phyloP scores from a whole-genome alignment of 2,329 filamentous ascomycete species.

The Nemania sp. region DNA sequence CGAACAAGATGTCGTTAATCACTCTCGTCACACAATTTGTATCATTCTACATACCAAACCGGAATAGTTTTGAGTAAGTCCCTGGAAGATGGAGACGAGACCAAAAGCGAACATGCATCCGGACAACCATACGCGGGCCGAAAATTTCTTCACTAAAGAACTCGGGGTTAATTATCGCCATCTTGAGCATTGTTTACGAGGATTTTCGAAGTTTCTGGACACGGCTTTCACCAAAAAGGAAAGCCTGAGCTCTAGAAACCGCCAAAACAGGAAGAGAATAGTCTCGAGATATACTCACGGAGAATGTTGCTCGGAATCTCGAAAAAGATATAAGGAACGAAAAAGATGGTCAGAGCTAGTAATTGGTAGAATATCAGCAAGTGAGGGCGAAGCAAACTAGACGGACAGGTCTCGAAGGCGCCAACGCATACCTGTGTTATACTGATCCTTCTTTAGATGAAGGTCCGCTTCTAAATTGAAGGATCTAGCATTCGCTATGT shows the following conservation, averaged over 20 bases:
- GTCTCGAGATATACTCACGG: too few species aligned
- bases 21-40: not conserved
- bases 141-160: slow-evolving; percentile 72
- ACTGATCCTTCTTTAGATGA: slow-evolving; percentile 67
- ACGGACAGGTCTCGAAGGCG: not conserved
- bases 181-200: too few species aligned
- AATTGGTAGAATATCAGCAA: slow-evolving; percentile 38
- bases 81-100: slow-evolving; percentile 79
- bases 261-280: too few species aligned
- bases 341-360: slow-evolving; percentile 78
- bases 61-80: slow-evolving; percentile 80
- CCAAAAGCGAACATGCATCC: slow-evolving; percentile 89
- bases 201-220: too few species aligned
- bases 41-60: slow-evolving; percentile 63
- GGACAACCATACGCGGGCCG: slow-evolving; percentile 67
- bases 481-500: slow-evolving; percentile 81
- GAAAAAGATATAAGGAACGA: slow-evolving; percentile 79
- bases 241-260: too few species aligned
- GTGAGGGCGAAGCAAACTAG: slow-evolving; percentile 9
- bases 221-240: too few species aligned
- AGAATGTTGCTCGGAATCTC: slow-evolving; percentile 81
- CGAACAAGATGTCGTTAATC: not conserved
- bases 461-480: slow-evolving; percentile 75
- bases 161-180: too few species aligned
- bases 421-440: slow-evolving; percentile 69